Base-by-base conservation (phyloP, 495 filamentous ascomycete species). In the Penicillium silybi region DNA sequence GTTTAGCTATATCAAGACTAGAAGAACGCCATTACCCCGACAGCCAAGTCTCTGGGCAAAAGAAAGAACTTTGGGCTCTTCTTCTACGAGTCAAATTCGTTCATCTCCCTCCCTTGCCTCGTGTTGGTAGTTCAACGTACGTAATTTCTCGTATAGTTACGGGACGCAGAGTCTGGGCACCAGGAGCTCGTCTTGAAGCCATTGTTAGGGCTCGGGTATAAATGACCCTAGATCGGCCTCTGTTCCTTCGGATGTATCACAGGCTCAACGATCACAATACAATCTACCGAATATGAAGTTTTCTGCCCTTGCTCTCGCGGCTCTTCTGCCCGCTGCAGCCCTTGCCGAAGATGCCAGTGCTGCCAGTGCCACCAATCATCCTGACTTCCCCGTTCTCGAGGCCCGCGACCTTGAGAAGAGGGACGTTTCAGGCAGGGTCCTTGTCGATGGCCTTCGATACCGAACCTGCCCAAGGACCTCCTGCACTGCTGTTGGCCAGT, bases 401-500 rank as follows among this genome's bases (percentile, higher is more conserved):
- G 17, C 27, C 4, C 44, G 44, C 17, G 15, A 23, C 15, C n/a
- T 46, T 2, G 32, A 46, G 32, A 46, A 46, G 44, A 29, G 44
- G 13, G 27, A 17, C 38, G 44, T 46, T 15, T 20, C 17, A 6
- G 44, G 44, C 1, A 46, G 15, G 27, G 44, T 46, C 27, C 16
- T 46, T 10, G 44, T 23, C 16, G 44, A 46, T 37, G 32, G 32
- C 6, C 29, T 46, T 46, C 32, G 32, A 19, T 37, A 37, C 15
- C 16, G 44, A 22, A 46, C 6, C 4, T 46, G 32, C 44, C 44
- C 44, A 5, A 46, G 18, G 32, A 46, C n/a, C 0, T 25, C 29
- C 38, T 46, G 29, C 27, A 10, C 44, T 46, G 44, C 44, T n/a
- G 29, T 38, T 23, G 44, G 44, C 8, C 44, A 46, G 29, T 46